Evolutionary conservation across 2,329 filamentous ascomycete species (phyloP).

Genomic region (Lachnellula cervina): DNA sequence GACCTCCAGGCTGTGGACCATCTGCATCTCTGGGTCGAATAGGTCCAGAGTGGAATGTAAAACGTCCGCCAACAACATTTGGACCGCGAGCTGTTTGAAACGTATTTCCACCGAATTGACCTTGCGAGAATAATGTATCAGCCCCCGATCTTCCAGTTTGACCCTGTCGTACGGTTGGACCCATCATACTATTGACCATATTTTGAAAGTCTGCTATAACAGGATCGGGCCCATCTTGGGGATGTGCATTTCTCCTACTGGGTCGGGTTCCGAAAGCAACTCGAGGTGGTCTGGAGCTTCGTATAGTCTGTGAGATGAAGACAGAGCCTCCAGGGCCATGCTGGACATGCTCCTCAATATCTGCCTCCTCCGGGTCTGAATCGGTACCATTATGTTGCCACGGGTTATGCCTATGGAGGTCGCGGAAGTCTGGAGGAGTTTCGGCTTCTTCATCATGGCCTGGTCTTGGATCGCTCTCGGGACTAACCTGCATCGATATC

Average conservation of each 20-base stretch:
- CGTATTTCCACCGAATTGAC: constrained; percentile 4
- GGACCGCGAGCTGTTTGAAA: constrained; percentile 18
- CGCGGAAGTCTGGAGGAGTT: constrained; percentile 12
- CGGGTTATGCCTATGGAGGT: constrained; percentile 25
- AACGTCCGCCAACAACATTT: constrained; percentile 22
- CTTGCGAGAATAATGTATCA: constrained; percentile 25
- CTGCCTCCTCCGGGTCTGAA: constrained; percentile 55
- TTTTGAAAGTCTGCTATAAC: constrained; percentile 36
- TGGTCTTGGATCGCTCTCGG: constrained; percentile 59
- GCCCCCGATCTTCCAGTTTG: constrained; percentile 29
- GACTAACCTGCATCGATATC: constrained; percentile 41
- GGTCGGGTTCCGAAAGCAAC: not conserved
- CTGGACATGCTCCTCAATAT: constrained; percentile 47
- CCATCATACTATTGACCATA: constrained; percentile 42
- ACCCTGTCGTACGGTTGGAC: constrained; percentile 27
- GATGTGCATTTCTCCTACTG: constrained; percentile 1
- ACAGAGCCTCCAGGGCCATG: constrained; percentile 27
- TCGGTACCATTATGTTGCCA: constrained; percentile 32
- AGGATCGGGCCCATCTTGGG: constrained; percentile 20
- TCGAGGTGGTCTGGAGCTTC: constrained; percentile 9
- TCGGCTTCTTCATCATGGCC: constrained; percentile 20
- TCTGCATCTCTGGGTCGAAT: constrained; percentile 48
- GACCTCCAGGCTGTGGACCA: constrained; percentile 41
- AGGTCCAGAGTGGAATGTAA: constrained; percentile 31
- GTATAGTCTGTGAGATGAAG: constrained; percentile 26